Evolutionary conservation across 768 basidiomycete species (phyloP), one percentile per base, ranked within the genome.

Genomic region (Pleurotus djamor): DNA sequence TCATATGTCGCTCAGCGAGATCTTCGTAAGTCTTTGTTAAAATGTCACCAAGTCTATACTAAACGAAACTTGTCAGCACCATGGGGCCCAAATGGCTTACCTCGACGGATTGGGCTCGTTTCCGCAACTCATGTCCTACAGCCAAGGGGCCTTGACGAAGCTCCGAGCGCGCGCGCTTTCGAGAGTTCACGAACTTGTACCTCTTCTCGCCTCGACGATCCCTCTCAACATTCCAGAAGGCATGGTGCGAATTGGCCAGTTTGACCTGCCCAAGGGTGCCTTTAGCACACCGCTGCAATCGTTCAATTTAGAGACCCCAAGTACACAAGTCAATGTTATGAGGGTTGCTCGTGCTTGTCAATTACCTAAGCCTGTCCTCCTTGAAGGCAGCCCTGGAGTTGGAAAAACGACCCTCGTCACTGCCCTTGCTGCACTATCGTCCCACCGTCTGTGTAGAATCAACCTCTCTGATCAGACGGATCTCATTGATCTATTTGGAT

Each of bases 381-480:
- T 99, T 7, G 97, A 99, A 69, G 97, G 97, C 1, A 98, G 95
- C 72, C 97, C 97, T 9, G 97, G 97, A 0, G 97, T 98, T 12
- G 97, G 97, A 2, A 99, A 99, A 74, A 98, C 97, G 2, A 97
- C 93, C 68, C 81, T 99, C 3, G 78, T 98, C 52, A 81, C 88
- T 14, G 96, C 97, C 7, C 78, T 99, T 9, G 94, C 95, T 21
- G 87, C 86, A 61, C 75, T 90, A 4, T 77, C 88, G 41, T 93
- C 94, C 14, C 85, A 94, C 68, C 74, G 80, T 33, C 79, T 98
- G 34, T 92, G 88, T 69, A 88, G 97, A 17, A 96, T 99, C 80
- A 99, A 99, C 73, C 75, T 99, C 17, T 98, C 97, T 4, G 97
- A 99, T 66, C 97, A 99, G 71, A 98, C 96, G 0, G 97, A 99